Conservation (phyloP, 176 grass and related monocot genomes). For the Pontederia crassipes region DNA sequence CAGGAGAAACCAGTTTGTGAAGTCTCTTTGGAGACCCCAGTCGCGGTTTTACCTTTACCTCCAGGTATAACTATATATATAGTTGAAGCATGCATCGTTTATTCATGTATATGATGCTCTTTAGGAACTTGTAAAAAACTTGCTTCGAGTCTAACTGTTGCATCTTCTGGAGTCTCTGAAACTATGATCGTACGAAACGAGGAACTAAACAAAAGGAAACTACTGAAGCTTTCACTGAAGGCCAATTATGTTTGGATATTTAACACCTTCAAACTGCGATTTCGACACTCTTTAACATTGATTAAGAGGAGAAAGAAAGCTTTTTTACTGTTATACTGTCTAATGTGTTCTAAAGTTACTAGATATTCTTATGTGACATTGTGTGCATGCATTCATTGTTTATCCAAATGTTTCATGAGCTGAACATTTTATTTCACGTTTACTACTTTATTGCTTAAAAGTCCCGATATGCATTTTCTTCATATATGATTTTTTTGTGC, state of each 20-base stretch:
- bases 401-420: neutral
- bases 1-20: slow-evolving; percentile 35
- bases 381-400: neutral
- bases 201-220: no score
- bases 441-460: neutral
- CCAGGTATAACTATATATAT: slow-evolving; percentile 27
- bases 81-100: neutral
- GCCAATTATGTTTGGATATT: no score
- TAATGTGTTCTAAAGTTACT: neutral
- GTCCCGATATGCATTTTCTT: neutral
- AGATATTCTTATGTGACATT: neutral
- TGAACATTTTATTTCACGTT: neutral
- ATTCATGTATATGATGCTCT: no score
- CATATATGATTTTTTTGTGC: slow-evolving; percentile 1
- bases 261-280: no score
- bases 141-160: no score
- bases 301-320: no score
- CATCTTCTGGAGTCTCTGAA: no score
- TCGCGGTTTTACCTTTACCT: slow-evolving; percentile 39
- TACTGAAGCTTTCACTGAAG: no score
- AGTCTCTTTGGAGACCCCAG: slow-evolving; percentile 31
- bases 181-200: no score
- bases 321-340: no score
- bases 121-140: neutral
- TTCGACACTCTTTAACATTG: no score